Evolutionary conservation across 306 rosid genomes (phyloP), one percentile per base, ranked within the genome.

Genomic region (Cercis canadensis): DNA sequence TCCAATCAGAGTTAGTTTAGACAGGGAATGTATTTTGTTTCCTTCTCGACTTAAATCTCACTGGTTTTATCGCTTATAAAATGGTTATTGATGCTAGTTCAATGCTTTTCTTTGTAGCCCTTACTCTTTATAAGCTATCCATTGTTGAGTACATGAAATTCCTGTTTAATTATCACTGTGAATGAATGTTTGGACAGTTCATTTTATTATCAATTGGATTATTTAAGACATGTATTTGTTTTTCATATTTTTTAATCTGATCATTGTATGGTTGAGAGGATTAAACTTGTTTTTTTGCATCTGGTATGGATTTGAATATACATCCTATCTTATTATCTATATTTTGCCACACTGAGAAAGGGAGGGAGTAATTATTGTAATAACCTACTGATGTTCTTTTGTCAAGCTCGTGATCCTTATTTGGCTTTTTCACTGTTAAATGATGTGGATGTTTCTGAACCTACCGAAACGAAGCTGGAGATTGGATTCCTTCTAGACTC

Each of bases 151-250:
- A 50, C 31, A 11, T 62, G 39, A 45, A 53, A 65, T 73, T 49
- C 45, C 24, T 3, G 44, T 75, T 24, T 57, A 14, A 57, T 36
- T 51, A 45, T 43, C 65, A 33, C 19, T 57, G 29, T 70, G 71
- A 64, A 41, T 47, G 67, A 41, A 40, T 64, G 31, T 70, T 49
- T 54, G 49, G 15, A n/a, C 68, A 11, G 19, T 46, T 57, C 67
- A 62, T 15, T 43, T 57, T 24, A 52, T 37, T 59, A 45, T 41
- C 17, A 33, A 70, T 51, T 65, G 67, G 10, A 17, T 18, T 44
- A 69, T 71, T 78, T 51, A 65, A 52, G 60, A 19, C 32, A 31
- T 71, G 36, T 53, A 39, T 61, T 46, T 67, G 58, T 72, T 36
- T 67, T 58, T 52, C 61, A 32, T 14, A 37, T 52, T 65, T 75